phyloP scores from a whole-genome alignment of 768 basidiomycete species.

The Phanerochaete sordida region DNA sequence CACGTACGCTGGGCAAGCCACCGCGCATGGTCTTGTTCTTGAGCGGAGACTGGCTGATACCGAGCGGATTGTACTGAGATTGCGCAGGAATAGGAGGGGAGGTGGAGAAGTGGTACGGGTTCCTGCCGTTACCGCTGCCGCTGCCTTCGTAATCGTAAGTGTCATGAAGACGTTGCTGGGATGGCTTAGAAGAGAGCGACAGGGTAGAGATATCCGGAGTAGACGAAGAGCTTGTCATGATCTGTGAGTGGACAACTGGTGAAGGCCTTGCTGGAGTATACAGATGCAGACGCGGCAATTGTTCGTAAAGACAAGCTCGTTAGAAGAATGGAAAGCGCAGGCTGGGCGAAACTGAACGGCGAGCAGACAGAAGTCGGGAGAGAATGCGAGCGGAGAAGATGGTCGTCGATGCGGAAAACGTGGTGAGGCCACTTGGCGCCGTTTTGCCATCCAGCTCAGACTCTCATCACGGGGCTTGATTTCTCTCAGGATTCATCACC shows the following conservation, averaged over 20 bases:
- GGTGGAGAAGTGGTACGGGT: slow-evolving; percentile 70
- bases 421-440: slow-evolving; percentile 8
- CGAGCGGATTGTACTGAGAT: slow-evolving; percentile 42
- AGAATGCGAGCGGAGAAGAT: slow-evolving; percentile 20
- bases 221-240: slow-evolving; percentile 75
- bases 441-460: neutral
- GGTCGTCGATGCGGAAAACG: slow-evolving; percentile 27
- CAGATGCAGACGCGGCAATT: slow-evolving; percentile 9
- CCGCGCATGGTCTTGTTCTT: slow-evolving; percentile 71
- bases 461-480: slow-evolving; percentile 7
- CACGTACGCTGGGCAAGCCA: slow-evolving; percentile 70
- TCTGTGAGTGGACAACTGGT: slow-evolving; percentile 12
- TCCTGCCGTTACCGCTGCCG: slow-evolving; percentile 44
- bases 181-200: slow-evolving; percentile 58
- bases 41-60: slow-evolving; percentile 64
- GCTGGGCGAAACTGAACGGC: slow-evolving; percentile 9
- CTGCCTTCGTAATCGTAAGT: slow-evolving; percentile 79
- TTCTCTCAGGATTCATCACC: slow-evolving; percentile 3
- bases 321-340: slow-evolving; percentile 9
- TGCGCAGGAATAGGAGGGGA: slow-evolving; percentile 57
- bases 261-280: slow-evolving; percentile 18
- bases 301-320: slow-evolving; percentile 16
- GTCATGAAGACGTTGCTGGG: slow-evolving; percentile 82
- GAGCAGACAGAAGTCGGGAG: slow-evolving; percentile 12
- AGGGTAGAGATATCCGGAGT: slow-evolving; percentile 75